These are phyloP conservation scores for Hemileccinum impolitum DNA, from an alignment of 768 basidiomycete species.

Conservation along the genomic window DNA sequence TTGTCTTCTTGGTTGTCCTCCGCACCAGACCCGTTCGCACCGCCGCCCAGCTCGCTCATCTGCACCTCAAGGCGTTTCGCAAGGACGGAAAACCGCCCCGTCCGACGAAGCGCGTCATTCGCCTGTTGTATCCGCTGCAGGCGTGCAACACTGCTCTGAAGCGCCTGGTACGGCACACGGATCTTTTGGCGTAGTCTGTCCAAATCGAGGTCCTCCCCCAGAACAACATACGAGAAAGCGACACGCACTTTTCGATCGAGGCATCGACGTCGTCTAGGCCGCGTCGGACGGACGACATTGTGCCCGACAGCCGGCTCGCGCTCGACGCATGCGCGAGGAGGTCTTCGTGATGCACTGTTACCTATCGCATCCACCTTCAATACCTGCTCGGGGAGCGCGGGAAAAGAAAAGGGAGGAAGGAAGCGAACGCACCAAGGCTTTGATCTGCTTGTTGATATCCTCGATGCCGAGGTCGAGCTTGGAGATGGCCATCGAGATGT, in stretches of 20 bases:
- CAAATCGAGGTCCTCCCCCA: no score
- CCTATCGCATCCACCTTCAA: conserved; percentile 45
- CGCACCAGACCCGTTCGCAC: background rate
- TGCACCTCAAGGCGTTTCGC: conserved; percentile 80
- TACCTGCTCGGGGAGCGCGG: no score
- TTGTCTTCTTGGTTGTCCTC: conserved; percentile 66
- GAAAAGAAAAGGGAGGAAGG: no score
- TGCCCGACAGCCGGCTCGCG: conserved; percentile 66
- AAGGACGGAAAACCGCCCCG: conserved; percentile 80
- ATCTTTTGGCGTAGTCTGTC: conserved; percentile 84
- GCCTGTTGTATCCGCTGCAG: conserved; percentile 80
- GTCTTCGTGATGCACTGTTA: conserved; percentile 78
- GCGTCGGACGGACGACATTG: conserved; percentile 60
- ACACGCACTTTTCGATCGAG: conserved; percentile 70
- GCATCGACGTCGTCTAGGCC: conserved; percentile 72
- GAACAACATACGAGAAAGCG: no score
- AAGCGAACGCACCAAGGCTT: conserved; percentile 65
- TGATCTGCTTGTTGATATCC: conserved; percentile 89
- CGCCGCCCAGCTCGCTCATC: conserved; percentile 63
- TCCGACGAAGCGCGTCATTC: conserved; percentile 79
- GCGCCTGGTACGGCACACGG: conserved; percentile 72
- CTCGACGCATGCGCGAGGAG: conserved; percentile 80
- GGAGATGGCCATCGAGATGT: conserved; percentile 85
- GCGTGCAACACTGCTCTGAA: conserved; percentile 67
- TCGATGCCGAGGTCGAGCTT: conserved; percentile 87